Conservation (phyloP, 164 flowering plant genomes). For the Berberis vulgaris region DNA sequence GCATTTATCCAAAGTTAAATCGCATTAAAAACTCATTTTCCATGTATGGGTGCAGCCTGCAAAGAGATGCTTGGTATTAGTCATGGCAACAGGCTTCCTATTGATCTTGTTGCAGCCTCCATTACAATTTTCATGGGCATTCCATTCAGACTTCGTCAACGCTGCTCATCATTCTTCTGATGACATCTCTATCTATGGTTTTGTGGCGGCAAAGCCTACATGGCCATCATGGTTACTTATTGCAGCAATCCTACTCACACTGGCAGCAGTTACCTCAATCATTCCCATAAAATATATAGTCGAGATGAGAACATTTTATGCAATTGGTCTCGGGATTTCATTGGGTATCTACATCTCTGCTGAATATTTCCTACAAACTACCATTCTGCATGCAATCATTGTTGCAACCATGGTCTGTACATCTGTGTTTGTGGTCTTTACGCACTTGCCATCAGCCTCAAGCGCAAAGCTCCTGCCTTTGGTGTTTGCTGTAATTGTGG, state of each 20-base stretch:
- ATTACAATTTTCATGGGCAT: constrained; percentile 67
- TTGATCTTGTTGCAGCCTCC: constrained; percentile 89
- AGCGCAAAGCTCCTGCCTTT: constrained; percentile 86
- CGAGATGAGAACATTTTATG: constrained; percentile 68
- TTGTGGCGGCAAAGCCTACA: constrained; percentile 67
- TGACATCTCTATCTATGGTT: constrained; percentile 91
- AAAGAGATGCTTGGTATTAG: constrained; percentile 75
- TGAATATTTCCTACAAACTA: constrained; percentile 77
- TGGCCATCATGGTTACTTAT: constrained; percentile 99
- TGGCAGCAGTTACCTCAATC: constrained; percentile 72
- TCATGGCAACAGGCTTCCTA: constrained; percentile 79
- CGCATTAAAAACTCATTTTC: not conserved
- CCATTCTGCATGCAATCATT: constrained; percentile 64
- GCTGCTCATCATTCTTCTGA: constrained; percentile 80
- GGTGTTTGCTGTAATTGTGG: constrained; percentile 90
- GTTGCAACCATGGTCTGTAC: constrained; percentile 73
- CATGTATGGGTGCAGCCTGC: constrained; percentile 58
- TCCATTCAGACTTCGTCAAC: constrained; percentile 73
- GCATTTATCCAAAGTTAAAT: not conserved
- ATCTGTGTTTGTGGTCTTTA: constrained; percentile 83
- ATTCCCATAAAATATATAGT: constrained; percentile 87
- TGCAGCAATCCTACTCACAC: constrained; percentile 63
- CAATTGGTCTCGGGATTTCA: constrained; percentile 76
- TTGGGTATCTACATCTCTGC: constrained; percentile 87
- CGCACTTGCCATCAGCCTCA: constrained; percentile 92